These are phyloP conservation scores for Saturnispora zaruensis DNA, from an alignment of 805 yeast species.

Conservation along the genomic window DNA sequence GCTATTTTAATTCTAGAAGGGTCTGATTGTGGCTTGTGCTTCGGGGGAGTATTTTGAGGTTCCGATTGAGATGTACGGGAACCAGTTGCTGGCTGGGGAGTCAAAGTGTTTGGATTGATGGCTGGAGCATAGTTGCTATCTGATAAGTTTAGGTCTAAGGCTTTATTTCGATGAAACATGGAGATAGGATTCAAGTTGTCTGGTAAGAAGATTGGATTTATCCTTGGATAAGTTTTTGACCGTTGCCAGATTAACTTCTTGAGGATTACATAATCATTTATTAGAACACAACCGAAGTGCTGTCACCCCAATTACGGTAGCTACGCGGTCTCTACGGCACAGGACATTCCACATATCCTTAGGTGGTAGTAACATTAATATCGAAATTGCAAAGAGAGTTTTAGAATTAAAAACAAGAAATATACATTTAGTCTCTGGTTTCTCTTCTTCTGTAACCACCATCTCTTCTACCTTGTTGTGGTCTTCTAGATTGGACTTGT, in stretches of 20 bases:
- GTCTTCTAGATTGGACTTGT: slow-evolving; percentile 32
- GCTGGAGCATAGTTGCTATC: slow-evolving; percentile 19
- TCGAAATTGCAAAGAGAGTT: slow-evolving; percentile 5
- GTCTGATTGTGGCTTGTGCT: slow-evolving; percentile 3
- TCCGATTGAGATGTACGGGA: not conserved
- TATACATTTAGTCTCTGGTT: slow-evolving; percentile 29
- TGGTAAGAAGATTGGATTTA: no score
- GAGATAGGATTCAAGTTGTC: not conserved
- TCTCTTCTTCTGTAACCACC: slow-evolving; percentile 59
- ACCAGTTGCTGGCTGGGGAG: slow-evolving; percentile 21
- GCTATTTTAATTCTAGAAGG: slow-evolving; percentile 1
- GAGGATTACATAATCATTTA: not conserved
- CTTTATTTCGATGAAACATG: slow-evolving; percentile 16
- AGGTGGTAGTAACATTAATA: not conserved
- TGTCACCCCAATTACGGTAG: not conserved
- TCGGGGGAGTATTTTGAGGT: not conserved
- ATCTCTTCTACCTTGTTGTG: slow-evolving; percentile 37
- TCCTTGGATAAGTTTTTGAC: not conserved
- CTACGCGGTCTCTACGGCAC: not conserved
- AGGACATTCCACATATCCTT: not conserved
- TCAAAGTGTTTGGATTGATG: slow-evolving; percentile 15
- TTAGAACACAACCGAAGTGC: not conserved
- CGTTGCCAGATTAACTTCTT: not conserved
- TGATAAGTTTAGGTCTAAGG: slow-evolving; percentile 10
- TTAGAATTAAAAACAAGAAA: slow-evolving; percentile 7